These are phyloP conservation scores for Penicillium frequentans DNA, from an alignment of 2,329 filamentous ascomycete genomes.

Conservation along the genomic window DNA sequence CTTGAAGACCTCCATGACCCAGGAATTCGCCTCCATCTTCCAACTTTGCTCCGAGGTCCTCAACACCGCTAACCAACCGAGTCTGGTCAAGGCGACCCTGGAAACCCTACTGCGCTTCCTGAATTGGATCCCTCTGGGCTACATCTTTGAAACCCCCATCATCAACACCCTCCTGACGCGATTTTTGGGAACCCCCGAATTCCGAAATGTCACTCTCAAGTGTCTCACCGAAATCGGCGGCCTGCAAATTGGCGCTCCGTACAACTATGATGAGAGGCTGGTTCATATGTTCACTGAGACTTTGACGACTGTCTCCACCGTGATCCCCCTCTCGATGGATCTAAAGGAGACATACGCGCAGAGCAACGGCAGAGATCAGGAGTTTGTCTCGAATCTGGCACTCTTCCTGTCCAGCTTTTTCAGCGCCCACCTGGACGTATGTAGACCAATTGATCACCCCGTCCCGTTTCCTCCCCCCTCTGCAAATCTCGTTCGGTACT, in stretches of 20 bases:
- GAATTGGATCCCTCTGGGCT: conserved; percentile 98
- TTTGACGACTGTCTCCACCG: conserved; percentile 85
- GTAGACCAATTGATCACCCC: conserved; percentile 21
- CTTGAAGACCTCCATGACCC: conserved; percentile 97
- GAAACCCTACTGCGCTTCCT: conserved; percentile 94
- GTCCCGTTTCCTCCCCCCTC: neutral
- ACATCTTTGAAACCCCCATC: conserved; percentile 96
- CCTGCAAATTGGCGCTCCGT: conserved; percentile 73
- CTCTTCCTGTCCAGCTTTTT: conserved; percentile 98
- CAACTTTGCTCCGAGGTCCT: conserved; percentile 95
- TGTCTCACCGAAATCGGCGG: conserved; percentile 96
- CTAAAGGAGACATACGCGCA: conserved; percentile 87
- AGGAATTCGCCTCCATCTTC: conserved; percentile 98
- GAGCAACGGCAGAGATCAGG: conserved; percentile 91
- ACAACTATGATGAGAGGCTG: conserved; percentile 89
- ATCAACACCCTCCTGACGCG: conserved; percentile 92
- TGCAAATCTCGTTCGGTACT: neutral
- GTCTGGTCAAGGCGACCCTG: conserved; percentile 90
- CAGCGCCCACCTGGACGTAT: conserved; percentile 80
- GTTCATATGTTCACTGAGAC: conserved; percentile 99
- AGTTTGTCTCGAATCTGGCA: conserved; percentile 95
- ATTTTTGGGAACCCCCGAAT: conserved; percentile 90
- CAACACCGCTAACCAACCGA: conserved; percentile 82
- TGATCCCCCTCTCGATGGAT: conserved; percentile 87
- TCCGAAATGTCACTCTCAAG: conserved; percentile 94